Evolutionary conservation across 108 stramenopile genomes (phyloP).

Genomic region (Seminavis robusta): DNA sequence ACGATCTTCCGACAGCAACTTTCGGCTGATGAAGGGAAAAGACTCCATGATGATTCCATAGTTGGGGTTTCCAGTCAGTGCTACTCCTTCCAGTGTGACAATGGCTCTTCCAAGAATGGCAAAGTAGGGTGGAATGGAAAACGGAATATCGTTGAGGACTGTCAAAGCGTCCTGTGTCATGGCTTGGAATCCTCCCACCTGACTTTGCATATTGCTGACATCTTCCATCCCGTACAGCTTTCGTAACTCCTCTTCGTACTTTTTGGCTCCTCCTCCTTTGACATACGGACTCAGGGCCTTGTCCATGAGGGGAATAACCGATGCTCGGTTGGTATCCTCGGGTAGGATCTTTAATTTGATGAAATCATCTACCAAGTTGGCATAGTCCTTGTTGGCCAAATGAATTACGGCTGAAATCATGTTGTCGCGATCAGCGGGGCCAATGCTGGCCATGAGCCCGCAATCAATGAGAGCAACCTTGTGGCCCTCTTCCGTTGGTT

Average conservation of each 20-base stretch:
- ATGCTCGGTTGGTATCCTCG: constrained; percentile 64
- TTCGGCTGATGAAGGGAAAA: constrained; percentile 89
- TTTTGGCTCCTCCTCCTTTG: constrained; percentile 89
- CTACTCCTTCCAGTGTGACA: constrained; percentile 89
- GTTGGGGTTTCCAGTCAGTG: constrained; percentile 74
- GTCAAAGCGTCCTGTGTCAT: constrained; percentile 84
- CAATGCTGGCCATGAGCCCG: constrained; percentile 82
- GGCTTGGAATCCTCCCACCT: constrained; percentile 84
- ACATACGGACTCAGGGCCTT: constrained; percentile 89
- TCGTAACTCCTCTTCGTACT: constrained; percentile 79
- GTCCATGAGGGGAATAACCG: constrained; percentile 88
- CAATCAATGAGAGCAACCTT: constrained; percentile 84
- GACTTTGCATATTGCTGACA: constrained; percentile 43
- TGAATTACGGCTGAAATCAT: constrained; percentile 90
- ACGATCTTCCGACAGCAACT: constrained; percentile 71
- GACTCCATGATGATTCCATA: constrained; percentile 89
- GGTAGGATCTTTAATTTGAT: constrained; percentile 82
- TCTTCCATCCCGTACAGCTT: constrained; percentile 85
- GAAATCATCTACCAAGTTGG: constrained; percentile 86
- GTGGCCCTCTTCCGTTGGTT: constrained; percentile 63
- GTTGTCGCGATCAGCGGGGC: constrained; percentile 62
- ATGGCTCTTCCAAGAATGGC: constrained; percentile 82
- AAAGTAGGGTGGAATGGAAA: constrained; percentile 85
- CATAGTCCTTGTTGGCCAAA: constrained; percentile 87
- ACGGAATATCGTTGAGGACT: constrained; percentile 87